Evolutionary conservation across 2,329 filamentous ascomycete genomes (phyloP).

Genomic region (Alternaria postmessia): DNA sequence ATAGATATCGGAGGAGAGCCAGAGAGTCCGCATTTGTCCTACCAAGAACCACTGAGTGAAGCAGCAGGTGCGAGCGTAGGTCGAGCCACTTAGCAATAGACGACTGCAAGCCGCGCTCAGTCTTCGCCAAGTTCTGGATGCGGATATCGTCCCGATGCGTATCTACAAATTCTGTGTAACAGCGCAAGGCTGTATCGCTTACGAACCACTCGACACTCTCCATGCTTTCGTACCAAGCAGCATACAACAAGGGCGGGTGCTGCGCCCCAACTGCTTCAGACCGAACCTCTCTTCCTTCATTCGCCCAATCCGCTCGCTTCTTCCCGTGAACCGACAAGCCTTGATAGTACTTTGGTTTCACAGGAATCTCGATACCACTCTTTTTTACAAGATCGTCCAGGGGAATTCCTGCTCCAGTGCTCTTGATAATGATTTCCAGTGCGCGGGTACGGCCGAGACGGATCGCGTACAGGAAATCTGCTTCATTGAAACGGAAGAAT

Average conservation of each 20-base stretch:
- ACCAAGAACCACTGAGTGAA: conserved; percentile 66
- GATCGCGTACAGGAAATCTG: conserved; percentile 50
- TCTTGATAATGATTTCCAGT: conserved; percentile 70
- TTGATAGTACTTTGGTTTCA: conserved; percentile 77
- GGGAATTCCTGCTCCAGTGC: conserved; percentile 73
- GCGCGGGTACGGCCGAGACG: conserved; percentile 61
- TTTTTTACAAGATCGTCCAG: conserved; percentile 71
- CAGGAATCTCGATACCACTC: conserved; percentile 68
- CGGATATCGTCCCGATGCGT: conserved; percentile 67
- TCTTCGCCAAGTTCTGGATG: conserved; percentile 67
- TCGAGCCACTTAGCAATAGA: conserved; percentile 69
- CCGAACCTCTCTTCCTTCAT: conserved; percentile 21
- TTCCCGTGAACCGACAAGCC: conserved; percentile 71
- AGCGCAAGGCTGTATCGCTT: conserved; percentile 71
- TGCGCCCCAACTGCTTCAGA: conserved; percentile 11
- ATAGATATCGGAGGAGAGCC: conserved; percentile 70
- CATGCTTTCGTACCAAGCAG: conserved; percentile 66
- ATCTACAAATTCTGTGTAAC: conserved; percentile 74
- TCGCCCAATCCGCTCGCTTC: conserved; percentile 76
- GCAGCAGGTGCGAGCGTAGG: conserved; percentile 56
- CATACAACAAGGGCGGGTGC: conserved; percentile 67
- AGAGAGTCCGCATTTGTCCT: conserved; percentile 53
- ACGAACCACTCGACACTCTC: conserved; percentile 79
- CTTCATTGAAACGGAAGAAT: conserved; percentile 25
- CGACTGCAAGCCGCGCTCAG: conserved; percentile 69